These are phyloP conservation scores for Cercospora berteroae DNA, from an alignment of 2,329 filamentous ascomycete genomes.

Conservation along the genomic window DNA sequence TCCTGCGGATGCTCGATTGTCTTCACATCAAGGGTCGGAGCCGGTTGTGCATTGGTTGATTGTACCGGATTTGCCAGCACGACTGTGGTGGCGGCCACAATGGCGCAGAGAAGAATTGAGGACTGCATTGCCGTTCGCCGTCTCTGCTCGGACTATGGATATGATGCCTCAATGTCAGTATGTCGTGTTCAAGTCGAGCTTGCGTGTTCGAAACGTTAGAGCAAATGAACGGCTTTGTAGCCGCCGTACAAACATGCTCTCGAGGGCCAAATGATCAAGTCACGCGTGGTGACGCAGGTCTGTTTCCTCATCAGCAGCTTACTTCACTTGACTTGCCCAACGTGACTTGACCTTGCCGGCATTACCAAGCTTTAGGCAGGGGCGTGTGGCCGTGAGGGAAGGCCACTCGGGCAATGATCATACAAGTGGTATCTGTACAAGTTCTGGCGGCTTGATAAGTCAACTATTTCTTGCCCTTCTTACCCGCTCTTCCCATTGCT, in stretches of 20 bases:
- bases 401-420: background rate
- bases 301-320: background rate
- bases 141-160: background rate
- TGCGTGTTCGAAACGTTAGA: background rate
- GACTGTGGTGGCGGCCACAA: background rate
- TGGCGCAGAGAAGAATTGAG: background rate
- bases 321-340: background rate
- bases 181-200: background rate
- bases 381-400: background rate
- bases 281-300: background rate
- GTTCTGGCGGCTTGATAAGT: background rate
- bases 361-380: background rate
- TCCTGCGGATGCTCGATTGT: background rate
- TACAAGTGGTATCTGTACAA: conserved; percentile 14
- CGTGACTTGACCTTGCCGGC: background rate
- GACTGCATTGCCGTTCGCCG: background rate
- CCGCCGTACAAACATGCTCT: background rate
- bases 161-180: background rate
- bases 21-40: background rate
- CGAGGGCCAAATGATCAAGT: background rate
- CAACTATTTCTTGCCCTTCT: conserved; percentile 13
- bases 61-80: background rate
- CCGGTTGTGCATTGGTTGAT: background rate
- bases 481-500: conserved; percentile 49
- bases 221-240: background rate